Evolutionary conservation across 352 stramenopile species (phyloP), one percentile per base, ranked within the genome.

Genomic region (Aphanomyces euteiches): DNA sequence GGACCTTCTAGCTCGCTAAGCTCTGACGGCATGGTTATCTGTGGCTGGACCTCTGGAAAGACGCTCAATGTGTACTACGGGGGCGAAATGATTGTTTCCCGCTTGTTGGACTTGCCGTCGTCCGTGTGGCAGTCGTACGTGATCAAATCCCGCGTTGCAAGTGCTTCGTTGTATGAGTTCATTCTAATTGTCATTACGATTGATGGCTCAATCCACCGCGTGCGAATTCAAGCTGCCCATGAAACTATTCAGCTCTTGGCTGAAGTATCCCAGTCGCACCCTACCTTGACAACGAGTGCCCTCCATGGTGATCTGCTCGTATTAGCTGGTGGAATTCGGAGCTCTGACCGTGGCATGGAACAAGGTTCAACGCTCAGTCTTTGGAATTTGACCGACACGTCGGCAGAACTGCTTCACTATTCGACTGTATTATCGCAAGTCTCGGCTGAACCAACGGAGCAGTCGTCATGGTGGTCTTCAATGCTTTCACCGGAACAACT

Each of bases 11-110:
- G 17, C 7, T 37, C 54, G 6, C 6, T 61, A n/a, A 61, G 54
- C 28, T 15, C 6, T 37, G 54, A 61, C n/a, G 54, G 54, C 15
- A 37, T 61, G 15, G 54, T 61, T 37, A 5, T 61, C 28, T n/a
- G 7, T 39, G 54, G 54, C 28, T 61, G 54, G 54, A 61, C 54
- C 12, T 4, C 50, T 34, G 54, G 54, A 5, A 61, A 61, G 8
- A 61, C 54, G 6, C 54, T 61, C 15, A 19, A 61, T n/a, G 64
- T 58, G 21, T 70, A 61, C n/a, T 70, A 70, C 54, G 64, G 53
- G 38, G 64, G 64, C 13, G n/a, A 50, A 19, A 19, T 50, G 8
- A 45, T 70, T 53, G 12, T 70, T 5, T 70, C 45, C 48, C 64
- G 64, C 7, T 21, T 41, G 17, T 13, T 70, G 2, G 64, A 70